These are phyloP conservation scores for Boletus eberwhitei DNA, from an alignment of 768 basidiomycete species.

Conservation along the genomic window DNA sequence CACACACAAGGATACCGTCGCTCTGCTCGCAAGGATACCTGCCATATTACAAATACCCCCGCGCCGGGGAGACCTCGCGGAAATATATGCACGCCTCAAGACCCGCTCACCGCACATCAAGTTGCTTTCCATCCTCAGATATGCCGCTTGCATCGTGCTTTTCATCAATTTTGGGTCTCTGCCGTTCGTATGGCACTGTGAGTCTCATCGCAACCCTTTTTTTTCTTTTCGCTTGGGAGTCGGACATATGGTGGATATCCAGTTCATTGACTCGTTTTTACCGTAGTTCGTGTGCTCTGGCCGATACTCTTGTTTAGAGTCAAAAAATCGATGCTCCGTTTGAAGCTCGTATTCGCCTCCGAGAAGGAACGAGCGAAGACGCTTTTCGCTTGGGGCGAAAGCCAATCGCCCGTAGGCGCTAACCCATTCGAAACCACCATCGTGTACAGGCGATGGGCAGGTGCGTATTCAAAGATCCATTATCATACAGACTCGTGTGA, in stretches of 20 bases:
- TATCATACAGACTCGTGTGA: background rate
- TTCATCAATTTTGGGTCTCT: constrained; percentile 59
- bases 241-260: background rate
- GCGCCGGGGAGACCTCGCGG: background rate
- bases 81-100: constrained; percentile 4
- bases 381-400: constrained; percentile 45
- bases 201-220: constrained; percentile 25
- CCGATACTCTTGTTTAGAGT: constrained; percentile 40
- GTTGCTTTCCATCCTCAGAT: constrained; percentile 18
- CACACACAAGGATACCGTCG: background rate
- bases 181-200: constrained; percentile 69
- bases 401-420: constrained; percentile 49
- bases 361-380: constrained; percentile 29
- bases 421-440: constrained; percentile 50
- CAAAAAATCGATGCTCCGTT: constrained; percentile 31
- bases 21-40: constrained; percentile 16
- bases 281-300: constrained; percentile 51
- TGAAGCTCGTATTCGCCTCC: constrained; percentile 39
- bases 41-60: background rate
- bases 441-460: constrained; percentile 49
- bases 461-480: constrained; percentile 32
- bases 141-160: constrained; percentile 38
- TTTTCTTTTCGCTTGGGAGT: too few species aligned
- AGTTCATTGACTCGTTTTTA: background rate
- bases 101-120: background rate